Base-by-base conservation (phyloP, 1,284 basidiomycete species). In the Nidula niveotomentosa region DNA sequence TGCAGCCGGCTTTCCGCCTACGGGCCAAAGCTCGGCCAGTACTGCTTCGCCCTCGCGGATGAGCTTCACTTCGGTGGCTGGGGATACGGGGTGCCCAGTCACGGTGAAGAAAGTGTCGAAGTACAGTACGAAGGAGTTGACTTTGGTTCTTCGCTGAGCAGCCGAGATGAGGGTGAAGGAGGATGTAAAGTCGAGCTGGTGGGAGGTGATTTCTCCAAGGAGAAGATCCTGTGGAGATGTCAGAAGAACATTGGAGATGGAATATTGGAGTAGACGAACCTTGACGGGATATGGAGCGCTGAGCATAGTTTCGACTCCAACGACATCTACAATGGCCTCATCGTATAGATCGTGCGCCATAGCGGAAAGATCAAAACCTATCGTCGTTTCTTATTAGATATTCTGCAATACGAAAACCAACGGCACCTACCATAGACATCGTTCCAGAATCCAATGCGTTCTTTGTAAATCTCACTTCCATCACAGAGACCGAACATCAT, bases 91-190 rank as follows among this genome's bases (percentile, higher is more conserved):
- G 35, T 74, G 73, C 8, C 85, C 82, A 36, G 79, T 76, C 3
- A 79, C 70, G 1, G 86, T 86, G 79, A 98, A 97, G 79, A 94
- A 96, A 0, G 89, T 90, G 73, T 98, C 95, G 65, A 98, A 98
- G 75, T 95, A 95, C n/a, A 94, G 85, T 30, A 96, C 78, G 73
- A 98, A 87, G 3, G 93, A 84, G 64, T 89, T 86, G 48, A 94
- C 80, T 62, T 87, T 90, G 2, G 79, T 84, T 23, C 82, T 76
- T 53, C 79, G 77, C 18, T 78, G 73, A 1, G 82, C 75, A 1
- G 80, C 89, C 5, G 87, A 83, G 30, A 73, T 68, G 36, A 97
- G 80, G 1, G 75, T 79, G 73, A 97, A 97, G 0, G 86, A 68
- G 0, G 90, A 82, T 8, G 82, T 75, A 72, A 96, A 96, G 61